Conservation (phyloP, 2,329 filamentous ascomycete species). For the Alternaria gansuensis region DNA sequence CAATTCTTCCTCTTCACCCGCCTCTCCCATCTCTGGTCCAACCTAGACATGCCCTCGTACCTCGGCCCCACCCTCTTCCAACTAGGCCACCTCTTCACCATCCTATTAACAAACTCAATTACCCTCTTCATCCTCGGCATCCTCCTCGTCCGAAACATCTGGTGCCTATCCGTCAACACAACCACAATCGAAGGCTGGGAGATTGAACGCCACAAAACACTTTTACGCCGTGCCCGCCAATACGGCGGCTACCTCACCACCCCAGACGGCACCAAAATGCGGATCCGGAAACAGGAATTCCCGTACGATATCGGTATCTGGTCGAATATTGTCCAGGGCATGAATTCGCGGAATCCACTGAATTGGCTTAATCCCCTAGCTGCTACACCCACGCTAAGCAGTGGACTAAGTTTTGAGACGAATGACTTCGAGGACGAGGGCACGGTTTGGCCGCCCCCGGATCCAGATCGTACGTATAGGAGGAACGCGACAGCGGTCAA, state of each 20-base stretch:
- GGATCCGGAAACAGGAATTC: constrained; percentile 74
- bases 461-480: constrained; percentile 56
- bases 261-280: constrained; percentile 62
- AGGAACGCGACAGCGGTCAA: constrained; percentile 22
- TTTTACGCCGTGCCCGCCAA: constrained; percentile 56
- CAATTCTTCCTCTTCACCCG: constrained; percentile 68
- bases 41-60: constrained; percentile 72
- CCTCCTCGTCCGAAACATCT: constrained; percentile 67
- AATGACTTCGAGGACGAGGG: constrained; percentile 74
- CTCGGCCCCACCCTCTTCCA: constrained; percentile 71
- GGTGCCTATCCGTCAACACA: constrained; percentile 71
- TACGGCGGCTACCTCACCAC: constrained; percentile 66
- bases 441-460: constrained; percentile 60
- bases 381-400: constrained; percentile 58
- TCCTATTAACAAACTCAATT: constrained; percentile 66
- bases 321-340: constrained; percentile 76
- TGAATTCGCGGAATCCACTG: constrained; percentile 71
- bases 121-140: constrained; percentile 70
- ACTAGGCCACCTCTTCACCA: constrained; percentile 68
- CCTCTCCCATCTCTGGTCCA: constrained; percentile 67
- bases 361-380: constrained; percentile 76
- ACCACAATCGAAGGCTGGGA: constrained; percentile 86
- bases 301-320: constrained; percentile 83
- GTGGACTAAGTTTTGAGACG: constrained; percentile 70
- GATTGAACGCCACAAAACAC: constrained; percentile 58